A percentile compares a stretch with the other conserved stretches of the same genome.
Evolutionary conservation across 768 basidiomycete genomes (phyloP).

Genomic region (Dendrothele bispora): DNA sequence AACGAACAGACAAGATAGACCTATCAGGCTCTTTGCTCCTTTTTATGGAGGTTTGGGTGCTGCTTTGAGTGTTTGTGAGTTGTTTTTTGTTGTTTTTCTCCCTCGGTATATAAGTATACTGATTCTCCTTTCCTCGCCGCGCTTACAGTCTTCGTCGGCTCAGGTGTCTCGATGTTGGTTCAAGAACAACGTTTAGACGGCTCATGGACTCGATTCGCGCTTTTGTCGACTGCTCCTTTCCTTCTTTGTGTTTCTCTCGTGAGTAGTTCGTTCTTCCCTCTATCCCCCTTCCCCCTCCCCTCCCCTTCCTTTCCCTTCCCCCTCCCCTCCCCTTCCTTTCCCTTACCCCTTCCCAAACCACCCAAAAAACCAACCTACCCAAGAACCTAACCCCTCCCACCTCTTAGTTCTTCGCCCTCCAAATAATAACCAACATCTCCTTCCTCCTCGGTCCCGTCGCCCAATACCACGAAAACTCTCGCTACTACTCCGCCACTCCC

Average conservation of each 20-base stretch:
- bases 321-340: too few species aligned
- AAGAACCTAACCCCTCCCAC: not conserved
- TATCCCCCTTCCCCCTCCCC: too few species aligned
- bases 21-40: slow-evolving; percentile 67
- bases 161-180: slow-evolving; percentile 57
- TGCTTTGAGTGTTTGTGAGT: slow-evolving; percentile 65
- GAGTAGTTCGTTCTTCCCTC: too few species aligned
- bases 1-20: slow-evolving; percentile 35
- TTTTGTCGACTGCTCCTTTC: slow-evolving; percentile 66
- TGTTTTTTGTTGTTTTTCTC: slow-evolving; percentile 1
- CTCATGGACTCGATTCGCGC: slow-evolving; percentile 58
- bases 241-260: slow-evolving; percentile 77
- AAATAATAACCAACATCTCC: slow-evolving; percentile 62
- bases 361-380: too few species aligned
- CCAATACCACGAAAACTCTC: slow-evolving; percentile 83
- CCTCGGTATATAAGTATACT: not conserved
- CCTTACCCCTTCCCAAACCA: too few species aligned
- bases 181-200: slow-evolving; percentile 71
- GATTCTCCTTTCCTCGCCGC: too few species aligned
- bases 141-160: slow-evolving; percentile 67
- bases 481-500: slow-evolving; percentile 73
- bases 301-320: too few species aligned
- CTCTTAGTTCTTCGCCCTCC: slow-evolving; percentile 69
- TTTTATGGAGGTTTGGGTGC: slow-evolving; percentile 71
- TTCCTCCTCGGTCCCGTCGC: slow-evolving; percentile 81